These are phyloP conservation scores for Tilletia walkeri DNA, from an alignment of 1,284 basidiomycete genomes.

Conservation along the genomic window DNA sequence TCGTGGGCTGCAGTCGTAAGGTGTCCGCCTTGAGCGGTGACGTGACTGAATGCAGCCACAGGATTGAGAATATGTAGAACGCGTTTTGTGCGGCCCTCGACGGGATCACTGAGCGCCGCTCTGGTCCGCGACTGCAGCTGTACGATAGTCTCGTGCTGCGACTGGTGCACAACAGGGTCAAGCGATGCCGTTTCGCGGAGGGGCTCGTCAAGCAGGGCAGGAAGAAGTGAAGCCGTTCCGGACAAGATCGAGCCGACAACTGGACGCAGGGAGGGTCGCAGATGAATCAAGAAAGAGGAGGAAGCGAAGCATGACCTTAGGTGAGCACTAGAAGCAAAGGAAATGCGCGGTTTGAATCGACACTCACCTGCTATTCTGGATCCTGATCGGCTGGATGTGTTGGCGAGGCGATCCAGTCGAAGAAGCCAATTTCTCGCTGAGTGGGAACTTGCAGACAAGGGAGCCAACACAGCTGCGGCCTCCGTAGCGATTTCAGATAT, in stretches of 20 bases:
- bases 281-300: background rate
- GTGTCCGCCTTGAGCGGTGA: no score
- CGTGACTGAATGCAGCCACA: background rate
- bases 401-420: background rate
- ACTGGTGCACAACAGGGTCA: background rate
- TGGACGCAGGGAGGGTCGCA: background rate
- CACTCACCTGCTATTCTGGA: background rate
- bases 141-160: background rate
- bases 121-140: background rate
- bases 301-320: background rate
- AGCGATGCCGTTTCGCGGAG: background rate
- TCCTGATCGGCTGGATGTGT: background rate
- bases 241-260: constrained; percentile 6
- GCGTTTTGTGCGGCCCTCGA: background rate
- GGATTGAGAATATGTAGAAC: background rate
- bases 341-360: no score
- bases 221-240: constrained; percentile 3
- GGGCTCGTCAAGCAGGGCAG: constrained; percentile 6
- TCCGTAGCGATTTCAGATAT: background rate
- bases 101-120: background rate
- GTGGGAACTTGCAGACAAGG: background rate
- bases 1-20: no score
- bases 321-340: background rate
- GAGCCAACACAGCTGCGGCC: constrained; percentile 3
- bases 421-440: background rate